Percentiles rank a stretch among this genome's conserved stretches.
These are phyloP conservation scores for Gossypium lobatum DNA, from an alignment of 441 rosid genomes.

Conservation along the genomic window DNA sequence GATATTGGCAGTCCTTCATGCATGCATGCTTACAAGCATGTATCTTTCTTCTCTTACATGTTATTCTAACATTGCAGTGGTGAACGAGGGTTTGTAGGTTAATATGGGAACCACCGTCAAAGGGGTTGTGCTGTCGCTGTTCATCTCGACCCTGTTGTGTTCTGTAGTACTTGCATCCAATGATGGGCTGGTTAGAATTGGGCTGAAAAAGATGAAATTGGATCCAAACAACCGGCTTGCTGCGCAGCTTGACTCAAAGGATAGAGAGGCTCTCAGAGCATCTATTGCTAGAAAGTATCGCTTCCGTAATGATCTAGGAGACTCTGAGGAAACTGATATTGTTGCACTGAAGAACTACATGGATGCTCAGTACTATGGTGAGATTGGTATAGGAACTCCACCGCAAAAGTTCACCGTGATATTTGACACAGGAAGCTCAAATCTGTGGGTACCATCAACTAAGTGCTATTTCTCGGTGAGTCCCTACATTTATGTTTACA, in stretches of 20 bases:
- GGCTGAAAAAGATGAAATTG: constrained; percentile 42
- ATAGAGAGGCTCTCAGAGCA: constrained; percentile 25
- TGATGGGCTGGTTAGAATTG: constrained; percentile 40
- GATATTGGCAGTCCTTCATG: neutral
- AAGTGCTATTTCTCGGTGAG: constrained; percentile 62
- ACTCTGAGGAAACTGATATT: constrained; percentile 32
- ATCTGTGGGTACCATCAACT: constrained; percentile 70
- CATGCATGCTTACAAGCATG: neutral
- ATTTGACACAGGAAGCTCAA: constrained; percentile 69
- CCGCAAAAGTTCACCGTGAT: constrained; percentile 63
- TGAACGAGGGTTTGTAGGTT: constrained; percentile 24
- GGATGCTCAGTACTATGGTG: constrained; percentile 50
- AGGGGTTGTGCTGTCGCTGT: constrained; percentile 26
- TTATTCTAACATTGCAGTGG: neutral
- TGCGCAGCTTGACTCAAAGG: constrained; percentile 27
- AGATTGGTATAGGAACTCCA: constrained; percentile 56
- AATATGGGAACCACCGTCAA: constrained; percentile 35
- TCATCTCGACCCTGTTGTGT: constrained; percentile 35
- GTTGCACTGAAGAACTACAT: constrained; percentile 39
- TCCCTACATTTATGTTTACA: neutral
- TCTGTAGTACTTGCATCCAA: constrained; percentile 31
- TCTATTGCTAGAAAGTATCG: constrained; percentile 20
- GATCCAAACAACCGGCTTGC: constrained; percentile 37
- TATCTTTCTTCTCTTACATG: constrained; percentile 1
- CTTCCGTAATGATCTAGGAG: constrained; percentile 22